phyloP scores from a whole-genome alignment of 2,329 filamentous ascomycete species.

The Colletotrichum trifolii region DNA sequence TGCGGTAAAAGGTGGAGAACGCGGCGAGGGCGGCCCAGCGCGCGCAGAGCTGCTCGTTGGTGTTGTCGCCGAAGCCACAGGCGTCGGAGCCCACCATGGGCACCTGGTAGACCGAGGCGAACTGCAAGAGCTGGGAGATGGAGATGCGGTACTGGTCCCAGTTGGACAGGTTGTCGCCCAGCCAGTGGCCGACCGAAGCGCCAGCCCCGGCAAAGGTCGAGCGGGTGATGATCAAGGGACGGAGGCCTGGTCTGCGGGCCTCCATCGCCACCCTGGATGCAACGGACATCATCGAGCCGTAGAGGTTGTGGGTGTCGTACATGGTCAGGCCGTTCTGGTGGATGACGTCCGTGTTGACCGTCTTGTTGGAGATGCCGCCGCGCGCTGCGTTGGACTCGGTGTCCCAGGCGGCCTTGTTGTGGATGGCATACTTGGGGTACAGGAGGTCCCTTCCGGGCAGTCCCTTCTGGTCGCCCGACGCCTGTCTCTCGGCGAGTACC shows the following conservation, averaged over 20 bases:
- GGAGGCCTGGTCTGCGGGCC: conserved; percentile 68
- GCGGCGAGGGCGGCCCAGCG: conserved; percentile 78
- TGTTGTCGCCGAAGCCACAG: conserved; percentile 78
- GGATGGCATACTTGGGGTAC: conserved; percentile 72
- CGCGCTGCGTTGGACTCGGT: conserved; percentile 43
- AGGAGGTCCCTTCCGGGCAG: conserved; percentile 72
- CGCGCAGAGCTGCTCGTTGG: conserved; percentile 72
- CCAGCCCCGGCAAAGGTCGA: conserved; percentile 82
- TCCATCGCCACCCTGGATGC: conserved; percentile 75
- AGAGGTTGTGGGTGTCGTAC: conserved; percentile 83
- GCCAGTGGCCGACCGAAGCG: conserved; percentile 69
- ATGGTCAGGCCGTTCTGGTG: conserved; percentile 75
- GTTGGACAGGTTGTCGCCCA: conserved; percentile 66
- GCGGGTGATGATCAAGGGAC: conserved; percentile 79
- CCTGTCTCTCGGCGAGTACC: conserved; percentile 38
- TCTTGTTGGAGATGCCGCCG: conserved; percentile 65
- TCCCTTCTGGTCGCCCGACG: conserved; percentile 60
- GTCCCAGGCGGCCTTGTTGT: conserved; percentile 66
- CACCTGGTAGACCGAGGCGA: conserved; percentile 71
- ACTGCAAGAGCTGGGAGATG: conserved; percentile 35
- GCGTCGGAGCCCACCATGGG: conserved; percentile 79
- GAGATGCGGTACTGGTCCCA: conserved; percentile 64
- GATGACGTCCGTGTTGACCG: conserved; percentile 74
- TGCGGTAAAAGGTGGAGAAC: conserved; percentile 78
- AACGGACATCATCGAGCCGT: conserved; percentile 79